Base-by-base conservation (phyloP, 176 grass and related monocot genomes). In the Ensete ventricosum region DNA sequence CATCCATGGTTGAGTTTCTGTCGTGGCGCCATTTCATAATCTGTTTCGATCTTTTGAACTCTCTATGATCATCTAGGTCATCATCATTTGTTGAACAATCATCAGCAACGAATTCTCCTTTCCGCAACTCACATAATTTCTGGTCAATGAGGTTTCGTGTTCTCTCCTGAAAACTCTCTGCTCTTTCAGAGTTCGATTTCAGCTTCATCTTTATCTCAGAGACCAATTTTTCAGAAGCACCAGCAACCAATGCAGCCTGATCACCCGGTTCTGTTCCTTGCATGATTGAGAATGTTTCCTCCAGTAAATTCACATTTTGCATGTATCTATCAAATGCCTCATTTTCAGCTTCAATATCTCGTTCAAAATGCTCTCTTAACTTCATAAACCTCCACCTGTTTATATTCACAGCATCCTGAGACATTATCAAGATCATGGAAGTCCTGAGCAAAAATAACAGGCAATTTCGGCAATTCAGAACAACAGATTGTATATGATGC, bases 341-440 rank as follows among this genome's bases (percentile, higher is more conserved):
- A 81, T 85, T 86, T 81, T 93, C 94, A 78, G 68, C 86, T 85
- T 98, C 90, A 13, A 89, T 74, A 73, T 98, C 79, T 82, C 57
- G 83, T 87, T 93, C 83, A 73, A 91, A 74, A 65, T 99, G 90
- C 78, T 91, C 88, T 72, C 80, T 99, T 82, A 99, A 82, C 79
- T 91, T 93, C 69, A 76, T 87, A 89, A 93, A 83, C 54, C 86
- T 91, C 95, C 90, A 94, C 57, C 91, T 91, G 69, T 93, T 89
- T 80, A 89, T 86, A 70, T 69, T 74, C 2, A 11, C 76, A 67
- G 76, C 62, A 82, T 98, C 90, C 90, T 98, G 57, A 71, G 51
- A 77, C 53, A 65, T 54, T 68, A 17, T 3, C 0, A 50, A 25
- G 8, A 53, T 10, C 34, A 43, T 43, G 34, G 20, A 5, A 70